Evolutionary conservation across 148 eudicot genomes (phyloP), one percentile per base, ranked within the genome.

Genomic region (Gaultheria prostrata): DNA sequence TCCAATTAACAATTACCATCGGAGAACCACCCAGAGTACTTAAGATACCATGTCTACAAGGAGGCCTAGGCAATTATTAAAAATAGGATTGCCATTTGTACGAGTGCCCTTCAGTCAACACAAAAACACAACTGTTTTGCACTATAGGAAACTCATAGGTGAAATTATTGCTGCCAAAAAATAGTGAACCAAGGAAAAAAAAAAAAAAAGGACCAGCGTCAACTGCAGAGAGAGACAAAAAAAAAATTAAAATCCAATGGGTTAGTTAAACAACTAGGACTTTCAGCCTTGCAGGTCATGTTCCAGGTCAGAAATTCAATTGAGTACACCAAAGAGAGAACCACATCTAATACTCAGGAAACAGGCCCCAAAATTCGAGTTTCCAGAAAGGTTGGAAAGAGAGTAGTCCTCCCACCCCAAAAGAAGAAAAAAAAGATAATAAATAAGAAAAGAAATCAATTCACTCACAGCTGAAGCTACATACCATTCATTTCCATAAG

Each of bases 201-300:
- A n/a, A n/a, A n/a, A n/a, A n/a, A n/a, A 33, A 33, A 33, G 35
- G 30, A 30, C 54, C 43, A 51, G 14, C 33, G 26, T 11, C 53
- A 77, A 28, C 21, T 26, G 54, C n/a, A n/a, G 65, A 30, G 54
- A 10, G n/a, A n/a, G n/a, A n/a, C n/a, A n/a, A n/a, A 17, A 24
- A 61, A 48, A 1, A 45, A 75, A 51, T 14, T 28, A 78, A 30
- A 53, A 1, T 21, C 65, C n/a, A 28, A 32, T 17, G 8, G 46
- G 80, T 54, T 78, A 78, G 80, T 54, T 78, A 45, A 78, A 78
- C 14, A 32, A 30, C 39, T 77, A 24, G 24, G 35, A 49, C 30
- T 4, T 77, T 48, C 67, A 54, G 9, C 32, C 35, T 14, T 49
- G 63, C 43, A 53, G 26, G 65, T 77, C 65, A 51, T 30, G 24